A percentile compares a stretch with the other conserved stretches of the same genome.
phyloP scores from a whole-genome alignment of 2,329 filamentous ascomycete genomes.

The Geoglossum cookeanum region DNA sequence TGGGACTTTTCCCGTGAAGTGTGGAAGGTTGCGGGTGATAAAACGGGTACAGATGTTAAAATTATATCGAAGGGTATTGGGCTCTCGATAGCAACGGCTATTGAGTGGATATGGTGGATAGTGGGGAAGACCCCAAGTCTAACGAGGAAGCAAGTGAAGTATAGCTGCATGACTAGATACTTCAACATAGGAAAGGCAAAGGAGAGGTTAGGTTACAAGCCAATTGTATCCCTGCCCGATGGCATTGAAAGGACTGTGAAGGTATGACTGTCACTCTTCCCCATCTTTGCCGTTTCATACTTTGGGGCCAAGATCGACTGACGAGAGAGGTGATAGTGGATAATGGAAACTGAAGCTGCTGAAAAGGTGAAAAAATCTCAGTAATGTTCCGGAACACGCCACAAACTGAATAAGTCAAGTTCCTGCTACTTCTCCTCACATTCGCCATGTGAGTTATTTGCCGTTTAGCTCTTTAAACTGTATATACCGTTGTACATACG shows the following conservation, averaged over 20 bases:
- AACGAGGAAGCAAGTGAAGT: slow-evolving; percentile 15
- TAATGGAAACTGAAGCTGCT: neutral
- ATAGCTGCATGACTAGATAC: slow-evolving; percentile 16
- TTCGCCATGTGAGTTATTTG: neutral
- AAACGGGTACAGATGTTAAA: slow-evolving; percentile 14
- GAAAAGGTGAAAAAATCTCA: neutral
- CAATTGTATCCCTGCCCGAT: slow-evolving; percentile 14
- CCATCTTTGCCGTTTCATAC: neutral
- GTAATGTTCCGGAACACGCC: neutral
- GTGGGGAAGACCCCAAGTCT: slow-evolving; percentile 14
- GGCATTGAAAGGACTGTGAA: slow-evolving; percentile 15
- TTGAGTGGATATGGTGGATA: slow-evolving; percentile 14
- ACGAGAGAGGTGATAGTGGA: neutral
- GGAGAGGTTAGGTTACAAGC: slow-evolving; percentile 16
- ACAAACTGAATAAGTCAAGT: no score
- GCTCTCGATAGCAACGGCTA: slow-evolving; percentile 6
- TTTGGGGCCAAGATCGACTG: neutral
- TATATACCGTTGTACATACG: neutral
- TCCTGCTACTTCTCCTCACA: no score
- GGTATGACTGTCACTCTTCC: neutral
- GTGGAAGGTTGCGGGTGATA: slow-evolving; percentile 37
- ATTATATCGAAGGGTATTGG: slow-evolving; percentile 9
- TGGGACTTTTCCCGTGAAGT: slow-evolving; percentile 72
- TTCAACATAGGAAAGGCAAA: slow-evolving; percentile 18
- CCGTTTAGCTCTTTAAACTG: neutral